phyloP scores from a whole-genome alignment of 2,329 filamentous ascomycete genomes.

The Cladophialophora bantiana region DNA sequence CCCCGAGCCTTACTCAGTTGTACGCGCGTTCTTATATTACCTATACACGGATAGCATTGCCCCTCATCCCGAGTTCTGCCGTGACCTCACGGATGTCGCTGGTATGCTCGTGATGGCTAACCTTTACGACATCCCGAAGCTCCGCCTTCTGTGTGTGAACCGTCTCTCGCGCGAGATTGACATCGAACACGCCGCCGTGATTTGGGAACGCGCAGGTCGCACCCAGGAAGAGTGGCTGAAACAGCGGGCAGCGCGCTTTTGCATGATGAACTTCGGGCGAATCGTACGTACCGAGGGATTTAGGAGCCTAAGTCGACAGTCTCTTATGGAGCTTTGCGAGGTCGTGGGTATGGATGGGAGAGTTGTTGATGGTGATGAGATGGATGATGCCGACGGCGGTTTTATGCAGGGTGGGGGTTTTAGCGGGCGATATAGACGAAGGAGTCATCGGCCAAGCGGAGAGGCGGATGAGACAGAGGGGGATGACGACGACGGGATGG shows the following conservation, averaged over 20 bases:
- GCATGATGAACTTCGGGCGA: constrained; percentile 91
- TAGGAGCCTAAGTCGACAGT: constrained; percentile 75
- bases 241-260: constrained; percentile 84
- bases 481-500: constrained; percentile 58
- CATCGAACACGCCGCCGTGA: constrained; percentile 90
- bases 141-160: constrained; percentile 89
- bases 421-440: constrained; percentile 37
- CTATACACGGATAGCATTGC: constrained; percentile 93
- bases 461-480: constrained; percentile 51
- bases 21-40: constrained; percentile 94
- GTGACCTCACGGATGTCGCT: constrained; percentile 80
- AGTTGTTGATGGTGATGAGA: constrained; percentile 85
- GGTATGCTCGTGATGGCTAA: constrained; percentile 97
- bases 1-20: constrained; percentile 91
- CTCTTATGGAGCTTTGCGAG: constrained; percentile 88
- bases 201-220: constrained; percentile 91
- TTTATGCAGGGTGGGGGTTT: constrained; percentile 50
- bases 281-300: constrained; percentile 91
- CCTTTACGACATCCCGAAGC: constrained; percentile 94
- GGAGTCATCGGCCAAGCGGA: constrained; percentile 43
- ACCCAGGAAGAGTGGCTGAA: constrained; percentile 94
- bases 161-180: constrained; percentile 89
- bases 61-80: constrained; percentile 64
- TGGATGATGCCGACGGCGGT: constrained; percentile 63
- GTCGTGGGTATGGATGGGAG: constrained; percentile 93